Percentiles rank a stretch among this genome's conserved stretches.
Evolutionary conservation across 2,329 filamentous ascomycete genomes (phyloP).

Genomic region (Fusarium sp.): DNA sequence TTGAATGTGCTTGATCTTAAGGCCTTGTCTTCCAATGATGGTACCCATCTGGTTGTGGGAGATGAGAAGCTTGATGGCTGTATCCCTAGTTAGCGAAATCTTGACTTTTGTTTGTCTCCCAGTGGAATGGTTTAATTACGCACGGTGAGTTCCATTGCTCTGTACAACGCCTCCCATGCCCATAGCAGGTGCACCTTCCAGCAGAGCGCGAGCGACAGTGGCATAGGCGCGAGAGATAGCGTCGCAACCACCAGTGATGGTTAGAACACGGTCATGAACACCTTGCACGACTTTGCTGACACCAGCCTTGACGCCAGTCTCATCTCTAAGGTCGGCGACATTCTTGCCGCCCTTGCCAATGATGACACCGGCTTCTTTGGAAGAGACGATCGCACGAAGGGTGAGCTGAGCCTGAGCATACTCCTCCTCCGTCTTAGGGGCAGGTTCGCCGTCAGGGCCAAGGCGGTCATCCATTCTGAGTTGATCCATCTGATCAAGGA

Average conservation of each 20-base stretch:
- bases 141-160: constrained; percentile 94
- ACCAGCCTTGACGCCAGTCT: constrained; percentile 97
- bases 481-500: constrained; percentile 72
- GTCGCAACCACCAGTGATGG: constrained; percentile 90
- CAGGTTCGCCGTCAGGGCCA: constrained; percentile 79
- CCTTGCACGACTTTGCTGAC: constrained; percentile 99
- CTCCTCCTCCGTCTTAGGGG: constrained; percentile 95
- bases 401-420: constrained; percentile 94
- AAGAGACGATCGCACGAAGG: constrained; percentile 96
- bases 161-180: constrained; percentile 93
- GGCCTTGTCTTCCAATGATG: constrained; percentile 94
- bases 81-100: constrained; percentile 27
- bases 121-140: constrained; percentile 11
- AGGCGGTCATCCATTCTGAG: constrained; percentile 75
- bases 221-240: constrained; percentile 93
- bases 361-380: constrained; percentile 98
- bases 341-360: constrained; percentile 99
- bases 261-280: constrained; percentile 96
- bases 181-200: constrained; percentile 94
- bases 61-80: constrained; percentile 97
- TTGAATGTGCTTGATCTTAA: constrained; percentile 99
- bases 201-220: constrained; percentile 88
- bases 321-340: constrained; percentile 94
- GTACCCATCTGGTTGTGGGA: constrained; percentile 99
- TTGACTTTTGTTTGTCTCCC: not conserved